Evolutionary conservation across 2,329 filamentous ascomycete species (phyloP).

Genomic region (Exophiala sideris): DNA sequence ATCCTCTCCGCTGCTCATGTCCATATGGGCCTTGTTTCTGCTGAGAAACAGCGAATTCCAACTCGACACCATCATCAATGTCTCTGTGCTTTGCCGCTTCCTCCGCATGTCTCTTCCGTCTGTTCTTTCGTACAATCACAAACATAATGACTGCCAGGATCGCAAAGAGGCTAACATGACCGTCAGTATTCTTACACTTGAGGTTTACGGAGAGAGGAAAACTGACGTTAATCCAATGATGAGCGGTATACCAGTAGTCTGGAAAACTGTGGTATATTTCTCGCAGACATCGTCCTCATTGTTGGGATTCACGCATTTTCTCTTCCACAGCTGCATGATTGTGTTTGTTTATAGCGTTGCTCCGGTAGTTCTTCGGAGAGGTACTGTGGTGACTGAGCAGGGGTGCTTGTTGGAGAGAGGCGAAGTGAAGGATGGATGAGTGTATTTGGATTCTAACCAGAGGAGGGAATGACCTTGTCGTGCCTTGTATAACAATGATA

Average conservation of each 20-base stretch:
- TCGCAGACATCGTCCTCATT: conserved; percentile 11
- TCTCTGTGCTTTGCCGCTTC: conserved; percentile 14
- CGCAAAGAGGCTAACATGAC: conserved; percentile 6
- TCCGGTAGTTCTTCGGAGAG: not conserved
- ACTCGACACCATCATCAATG: conserved; percentile 18
- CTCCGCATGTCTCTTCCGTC: conserved; percentile 6
- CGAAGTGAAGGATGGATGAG: not conserved
- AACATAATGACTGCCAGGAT: conserved; percentile 7
- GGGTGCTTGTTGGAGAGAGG: not conserved
- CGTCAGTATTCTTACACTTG: not conserved
- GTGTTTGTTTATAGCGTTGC: conserved; percentile 1
- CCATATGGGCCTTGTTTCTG: conserved; percentile 1
- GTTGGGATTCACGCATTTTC: conserved; percentile 15
- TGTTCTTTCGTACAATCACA: conserved; percentile 11
- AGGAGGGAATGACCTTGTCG: too few relatives aligned
- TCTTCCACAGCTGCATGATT: conserved; percentile 6
- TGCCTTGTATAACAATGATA: too few relatives aligned
- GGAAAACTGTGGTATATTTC: conserved; percentile 6
- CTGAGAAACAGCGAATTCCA: conserved; percentile 3
- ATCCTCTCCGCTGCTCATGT: not conserved
- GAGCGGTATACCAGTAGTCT: conserved; percentile 17
- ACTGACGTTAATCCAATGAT: conserved; percentile 16
- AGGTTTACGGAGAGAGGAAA: not conserved
- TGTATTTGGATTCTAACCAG: too few relatives aligned
- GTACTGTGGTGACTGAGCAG: not conserved